Conservation (phyloP, 495 filamentous ascomycete genomes). For the Aspergillus indologenus region DNA sequence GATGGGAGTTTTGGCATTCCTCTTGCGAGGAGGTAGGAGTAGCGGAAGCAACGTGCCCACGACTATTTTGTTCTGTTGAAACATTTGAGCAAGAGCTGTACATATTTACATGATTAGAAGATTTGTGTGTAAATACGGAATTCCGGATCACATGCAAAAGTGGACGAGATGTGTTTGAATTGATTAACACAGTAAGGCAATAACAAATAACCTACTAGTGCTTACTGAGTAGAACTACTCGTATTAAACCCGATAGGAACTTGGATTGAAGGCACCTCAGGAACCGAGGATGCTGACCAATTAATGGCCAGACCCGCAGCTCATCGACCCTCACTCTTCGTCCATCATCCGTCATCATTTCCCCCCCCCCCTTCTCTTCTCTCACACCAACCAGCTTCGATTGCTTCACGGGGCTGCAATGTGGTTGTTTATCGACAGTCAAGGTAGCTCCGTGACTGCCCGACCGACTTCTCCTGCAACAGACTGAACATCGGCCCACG, state of each 20-base stretch:
- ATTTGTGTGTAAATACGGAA: background rate
- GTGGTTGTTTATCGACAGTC: background rate
- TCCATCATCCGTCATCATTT: background rate
- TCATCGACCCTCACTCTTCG: background rate
- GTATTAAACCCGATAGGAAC: background rate
- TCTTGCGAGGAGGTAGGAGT: constrained; percentile 2
- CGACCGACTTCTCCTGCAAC: background rate
- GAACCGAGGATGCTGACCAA: background rate
- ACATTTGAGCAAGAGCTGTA: background rate
- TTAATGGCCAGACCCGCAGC: background rate
- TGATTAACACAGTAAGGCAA: too few species aligned
- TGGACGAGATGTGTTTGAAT: background rate
- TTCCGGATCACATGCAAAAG: background rate
- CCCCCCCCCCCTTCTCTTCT: background rate
- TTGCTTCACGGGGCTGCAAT: background rate
- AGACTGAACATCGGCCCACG: background rate
- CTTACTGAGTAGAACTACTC: too few species aligned
- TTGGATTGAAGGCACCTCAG: background rate
- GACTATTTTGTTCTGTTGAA: background rate
- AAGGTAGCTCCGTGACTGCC: background rate
- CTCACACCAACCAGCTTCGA: background rate
- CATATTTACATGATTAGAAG: background rate
- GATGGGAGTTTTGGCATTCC: background rate
- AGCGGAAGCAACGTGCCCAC: constrained; percentile 4
- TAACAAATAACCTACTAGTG: too few species aligned